Evolutionary conservation across 768 basidiomycete species (phyloP), one percentile per base, ranked within the genome.

Genomic region (Agrocybe pediades): DNA sequence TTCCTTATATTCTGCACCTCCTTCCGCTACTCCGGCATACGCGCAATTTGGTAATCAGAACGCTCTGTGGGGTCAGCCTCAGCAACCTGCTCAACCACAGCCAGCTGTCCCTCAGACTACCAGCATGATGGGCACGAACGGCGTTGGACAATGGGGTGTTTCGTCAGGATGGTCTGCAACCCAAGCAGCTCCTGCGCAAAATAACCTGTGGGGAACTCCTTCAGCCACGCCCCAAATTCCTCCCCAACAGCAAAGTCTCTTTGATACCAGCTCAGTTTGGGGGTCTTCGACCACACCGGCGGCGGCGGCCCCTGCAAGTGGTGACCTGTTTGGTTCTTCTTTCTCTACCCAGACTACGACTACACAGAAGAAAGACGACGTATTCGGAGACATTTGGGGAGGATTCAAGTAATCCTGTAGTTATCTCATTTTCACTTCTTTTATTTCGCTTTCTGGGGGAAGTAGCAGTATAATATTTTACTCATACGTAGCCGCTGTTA

Each of bases 371-470:
- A 87, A 80, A 69, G 90, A 91, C 56, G 90, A 93, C 61, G 84
- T 75, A 6, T 92, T 92, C 64, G 89, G 87, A 6, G 89, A 92
- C 69, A 68, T 93, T 45, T 92, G 91, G 91, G 88, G 89, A 45
- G 83, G 85, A 33, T 90, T 90, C 69, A 91, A 91, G 76, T 92
- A 76, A 64, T 30, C 33, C 30, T 30, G 3, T 36, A 90, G 76
- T 90, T 75, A 62, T 40, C n/a, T 29, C 26, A 7, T 26, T 27
- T 44, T 42, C 30, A 29, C 19, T 55, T 50, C 48, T 26, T 33
- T 16, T 39, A 40, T 29, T 47, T 29, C n/a, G 21, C 30, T 60
- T 40, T 46, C 11, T 24, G 24, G 54, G 42, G 24, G 27, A 25
- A 46, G 51, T 27, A 44, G 9, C 11, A 19, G 17, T 45, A 17